A percentile compares a stretch with the other conserved stretches of the same genome.
Conservation (phyloP, 202 grass and related monocot species). For the Panicum hallii region DNA sequence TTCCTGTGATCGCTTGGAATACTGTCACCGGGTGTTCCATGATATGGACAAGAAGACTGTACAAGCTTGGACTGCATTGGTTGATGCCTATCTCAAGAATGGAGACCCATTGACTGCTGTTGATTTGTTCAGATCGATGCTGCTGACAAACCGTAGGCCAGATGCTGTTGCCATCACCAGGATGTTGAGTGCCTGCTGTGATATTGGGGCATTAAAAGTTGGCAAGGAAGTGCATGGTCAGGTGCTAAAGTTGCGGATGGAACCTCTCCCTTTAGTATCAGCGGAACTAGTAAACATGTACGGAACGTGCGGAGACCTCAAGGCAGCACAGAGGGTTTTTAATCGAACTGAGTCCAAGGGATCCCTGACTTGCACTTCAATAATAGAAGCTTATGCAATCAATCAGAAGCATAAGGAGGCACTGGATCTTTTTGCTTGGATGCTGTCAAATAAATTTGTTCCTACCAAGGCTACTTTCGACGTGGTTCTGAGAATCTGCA, state of each 20-base stretch:
- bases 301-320: slow-evolving; percentile 69
- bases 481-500: slow-evolving; percentile 67
- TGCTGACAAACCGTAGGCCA: slow-evolving; percentile 49
- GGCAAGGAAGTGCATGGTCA: slow-evolving; percentile 76
- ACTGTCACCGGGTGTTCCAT: slow-evolving; percentile 69
- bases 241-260: slow-evolving; percentile 69
- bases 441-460: slow-evolving; percentile 73
- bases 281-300: slow-evolving; percentile 81
- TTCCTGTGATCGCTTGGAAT: slow-evolving; percentile 55
- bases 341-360: slow-evolving; percentile 67
- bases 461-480: slow-evolving; percentile 77
- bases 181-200: slow-evolving; percentile 66
- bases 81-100: slow-evolving; percentile 87
- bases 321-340: slow-evolving; percentile 69
- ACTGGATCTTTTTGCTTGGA: slow-evolving; percentile 72
- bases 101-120: slow-evolving; percentile 58
- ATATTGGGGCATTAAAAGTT: slow-evolving; percentile 51
- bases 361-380: slow-evolving; percentile 78
- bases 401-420: slow-evolving; percentile 72
- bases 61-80: slow-evolving; percentile 79
- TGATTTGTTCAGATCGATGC: slow-evolving; percentile 76
- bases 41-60: slow-evolving; percentile 79
- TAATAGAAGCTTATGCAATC: slow-evolving; percentile 78
- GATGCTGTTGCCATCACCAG: slow-evolving; percentile 79
- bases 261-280: slow-evolving; percentile 64